Conservation (phyloP, 805 yeast genomes). For the Lipomyces mesembrius region DNA sequence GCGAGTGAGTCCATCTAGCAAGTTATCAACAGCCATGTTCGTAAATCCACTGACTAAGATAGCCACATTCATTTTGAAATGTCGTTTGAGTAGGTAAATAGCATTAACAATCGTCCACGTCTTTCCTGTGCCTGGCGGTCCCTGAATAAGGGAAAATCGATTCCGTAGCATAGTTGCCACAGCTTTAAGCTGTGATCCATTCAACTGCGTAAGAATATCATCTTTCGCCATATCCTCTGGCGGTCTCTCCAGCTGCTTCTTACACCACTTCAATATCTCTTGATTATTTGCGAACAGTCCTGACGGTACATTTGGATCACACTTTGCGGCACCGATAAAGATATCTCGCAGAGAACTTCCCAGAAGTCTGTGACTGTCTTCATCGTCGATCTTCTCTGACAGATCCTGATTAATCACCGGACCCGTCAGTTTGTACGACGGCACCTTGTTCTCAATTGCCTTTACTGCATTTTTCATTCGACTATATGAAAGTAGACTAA, state of each 20-base stretch:
- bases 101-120: slow-evolving; percentile 83
- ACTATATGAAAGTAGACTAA: background rate
- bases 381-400: slow-evolving; percentile 1
- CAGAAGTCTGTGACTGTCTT: background rate
- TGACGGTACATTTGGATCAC: background rate
- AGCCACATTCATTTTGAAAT: background rate
- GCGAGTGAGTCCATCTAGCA: background rate
- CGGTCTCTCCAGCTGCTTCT: slow-evolving; percentile 3
- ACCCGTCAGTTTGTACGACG: background rate
- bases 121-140: slow-evolving; percentile 59
- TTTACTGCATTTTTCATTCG: slow-evolving; percentile 2
- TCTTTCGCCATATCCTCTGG: background rate
- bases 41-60: slow-evolving; percentile 5
- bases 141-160: slow-evolving; percentile 7
- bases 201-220: background rate
- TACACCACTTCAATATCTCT: slow-evolving; percentile 5
- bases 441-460: background rate
- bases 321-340: background rate
- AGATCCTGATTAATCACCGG: background rate
- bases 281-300: slow-evolving; percentile 7
- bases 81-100: background rate
- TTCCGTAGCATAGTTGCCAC: slow-evolving; percentile 7
- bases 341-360: background rate
- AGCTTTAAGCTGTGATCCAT: slow-evolving; percentile 6
- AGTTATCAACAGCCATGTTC: slow-evolving; percentile 6